phyloP scores from a whole-genome alignment of 225 moss, liverwort and hornwort species.

The Anthoceros angustus region DNA sequence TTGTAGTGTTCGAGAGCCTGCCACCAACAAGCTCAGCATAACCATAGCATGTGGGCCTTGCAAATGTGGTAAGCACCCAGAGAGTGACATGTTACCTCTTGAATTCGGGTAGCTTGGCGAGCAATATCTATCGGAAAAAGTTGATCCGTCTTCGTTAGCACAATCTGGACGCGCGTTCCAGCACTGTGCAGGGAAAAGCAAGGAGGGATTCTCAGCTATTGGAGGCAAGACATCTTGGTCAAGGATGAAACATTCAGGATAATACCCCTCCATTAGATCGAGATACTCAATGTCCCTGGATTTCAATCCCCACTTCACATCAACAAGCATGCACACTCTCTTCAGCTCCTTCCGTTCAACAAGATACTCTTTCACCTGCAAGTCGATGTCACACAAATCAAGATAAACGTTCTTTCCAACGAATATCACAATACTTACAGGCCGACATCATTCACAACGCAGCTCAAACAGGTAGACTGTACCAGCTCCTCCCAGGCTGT shows the following conservation, averaged over 20 bases:
- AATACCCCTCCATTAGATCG: conserved; percentile 78
- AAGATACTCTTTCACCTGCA: conserved; percentile 75
- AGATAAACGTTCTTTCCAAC: not conserved
- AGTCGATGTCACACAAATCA: not conserved
- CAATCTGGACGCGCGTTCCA: conserved; percentile 59
- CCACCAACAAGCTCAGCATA: not conserved
- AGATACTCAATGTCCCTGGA: conserved; percentile 75
- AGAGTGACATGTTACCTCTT: conserved; percentile 25
- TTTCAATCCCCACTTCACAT: conserved; percentile 94
- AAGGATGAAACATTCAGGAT: conserved; percentile 3
- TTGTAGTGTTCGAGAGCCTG: conserved; percentile 49
- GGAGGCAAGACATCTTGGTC: no score
- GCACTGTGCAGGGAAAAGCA: conserved; percentile 32
- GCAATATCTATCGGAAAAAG: conserved; percentile 75
- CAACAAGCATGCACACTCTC: conserved; percentile 77
- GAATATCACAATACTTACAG: not conserved
- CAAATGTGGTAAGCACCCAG: not conserved
- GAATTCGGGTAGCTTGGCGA: conserved; percentile 72
- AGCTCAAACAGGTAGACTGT: conserved; percentile 9
- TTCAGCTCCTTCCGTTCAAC: conserved; percentile 52
- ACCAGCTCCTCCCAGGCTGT: conserved; percentile 93
- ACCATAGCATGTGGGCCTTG: not conserved
- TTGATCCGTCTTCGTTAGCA: conserved; percentile 74
- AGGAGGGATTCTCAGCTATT: not conserved
- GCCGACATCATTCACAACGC: not conserved